Evolutionary conservation across 441 rosid species (phyloP), one percentile per base, ranked within the genome.

Genomic region (Hypseocharis bilobata): DNA sequence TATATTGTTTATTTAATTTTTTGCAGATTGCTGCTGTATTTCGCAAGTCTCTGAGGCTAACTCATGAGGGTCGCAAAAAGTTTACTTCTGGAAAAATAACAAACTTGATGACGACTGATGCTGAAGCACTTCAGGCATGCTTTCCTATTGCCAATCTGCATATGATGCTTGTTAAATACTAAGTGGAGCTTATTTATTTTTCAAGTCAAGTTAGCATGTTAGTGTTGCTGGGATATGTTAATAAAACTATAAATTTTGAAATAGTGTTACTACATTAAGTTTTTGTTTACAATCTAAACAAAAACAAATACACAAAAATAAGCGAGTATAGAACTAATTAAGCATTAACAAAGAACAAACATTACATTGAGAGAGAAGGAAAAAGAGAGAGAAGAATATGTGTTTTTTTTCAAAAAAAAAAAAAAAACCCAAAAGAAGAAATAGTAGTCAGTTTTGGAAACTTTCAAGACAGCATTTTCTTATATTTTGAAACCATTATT

Each of bases 91-190:
- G 98, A 70, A 95, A 95, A 81, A 90, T 92, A 74, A 95, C 98
- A 73, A 95, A 95, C 82, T 81, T 95, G 85, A 95, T 95, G 98
- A 92, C 98, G 20, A 89, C 97, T 55, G 99, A 92, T 84, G 86
- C 98, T 72, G 96, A 89, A 76, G 79, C 96, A 67, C 97, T 95
- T 70, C 97, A 95, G 96, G 99, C 75, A 80, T 75, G 76, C 64
- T 70, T 34, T 70, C 68, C 63, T 59, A 19, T 67, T 67, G 14
- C 65, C 8, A 25, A 67, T 72, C 64, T 60, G 4, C 6, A 19
- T 38, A 22, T 51, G 27, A 25, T 60, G 34, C 27, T 67, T 34
- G 10, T 45, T 42, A 16, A 44, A n/a, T 19, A 58, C 16, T 7
- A 6, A 47, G n/a, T n/a, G n/a, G n/a, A n/a, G n/a, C n/a, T n/a